phyloP scores from a whole-genome alignment of 768 basidiomycete genomes.

The Amanita polypyramis region DNA sequence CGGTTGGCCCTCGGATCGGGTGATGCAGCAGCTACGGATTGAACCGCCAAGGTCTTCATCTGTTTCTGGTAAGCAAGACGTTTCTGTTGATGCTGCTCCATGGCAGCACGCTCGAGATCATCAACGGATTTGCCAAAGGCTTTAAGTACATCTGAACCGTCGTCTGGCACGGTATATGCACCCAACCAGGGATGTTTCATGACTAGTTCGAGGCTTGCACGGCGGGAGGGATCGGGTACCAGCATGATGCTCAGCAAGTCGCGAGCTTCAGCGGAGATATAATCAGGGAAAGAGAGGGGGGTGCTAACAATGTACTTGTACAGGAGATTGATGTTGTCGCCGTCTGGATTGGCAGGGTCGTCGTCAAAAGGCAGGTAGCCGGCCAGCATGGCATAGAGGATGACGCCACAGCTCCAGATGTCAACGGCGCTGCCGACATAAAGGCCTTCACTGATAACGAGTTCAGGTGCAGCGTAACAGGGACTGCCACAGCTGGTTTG shows the following conservation, averaged over 20 bases:
- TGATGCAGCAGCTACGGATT: conserved; percentile 13
- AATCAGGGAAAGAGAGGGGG: conserved; percentile 93
- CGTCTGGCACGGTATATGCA: conserved; percentile 36
- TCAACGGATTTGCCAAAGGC: conserved; percentile 64
- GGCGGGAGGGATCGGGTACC: conserved; percentile 78
- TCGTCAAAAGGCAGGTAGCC: conserved; percentile 99
- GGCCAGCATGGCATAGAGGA: conserved; percentile 93
- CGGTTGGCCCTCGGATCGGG: conserved; percentile 23
- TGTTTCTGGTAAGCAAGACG: conserved; percentile 72
- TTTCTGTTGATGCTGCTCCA: conserved; percentile 81
- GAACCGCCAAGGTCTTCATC: conserved; percentile 48
- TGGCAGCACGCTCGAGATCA: conserved; percentile 70
- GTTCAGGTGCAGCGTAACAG: conserved; percentile 96
- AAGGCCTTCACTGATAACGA: conserved; percentile 94
- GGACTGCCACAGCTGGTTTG: conserved; percentile 96
- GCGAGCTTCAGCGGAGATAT: conserved; percentile 75
- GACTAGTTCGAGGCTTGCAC: conserved; percentile 66
- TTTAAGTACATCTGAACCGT: conserved; percentile 16
- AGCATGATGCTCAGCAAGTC: conserved; percentile 87
- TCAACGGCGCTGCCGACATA: conserved; percentile 98
- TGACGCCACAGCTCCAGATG: conserved; percentile 95
- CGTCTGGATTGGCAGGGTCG: conserved; percentile 96
- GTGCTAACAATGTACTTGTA: conserved; percentile 99
- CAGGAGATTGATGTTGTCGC: conserved; percentile 97
- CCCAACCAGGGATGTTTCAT: conserved; percentile 87